Evolutionary conservation across 129 eudicot genomes (phyloP).

Genomic region (Pseudognaphalium luteoalbum): DNA sequence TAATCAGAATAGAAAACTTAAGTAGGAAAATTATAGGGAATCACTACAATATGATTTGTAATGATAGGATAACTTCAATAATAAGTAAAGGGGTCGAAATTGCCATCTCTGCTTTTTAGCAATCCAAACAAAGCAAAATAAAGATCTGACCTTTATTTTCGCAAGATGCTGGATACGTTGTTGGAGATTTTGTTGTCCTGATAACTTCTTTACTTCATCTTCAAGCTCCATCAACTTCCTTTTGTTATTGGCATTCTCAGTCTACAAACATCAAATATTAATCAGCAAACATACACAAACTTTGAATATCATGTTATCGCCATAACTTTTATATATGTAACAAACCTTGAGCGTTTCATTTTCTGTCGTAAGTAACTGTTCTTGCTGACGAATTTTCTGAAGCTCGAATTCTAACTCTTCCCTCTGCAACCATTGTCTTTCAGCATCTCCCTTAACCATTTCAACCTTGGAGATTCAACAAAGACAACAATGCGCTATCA

Average conservation of each 20-base stretch:
- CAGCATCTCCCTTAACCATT: constrained; percentile 72
- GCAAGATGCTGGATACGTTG: constrained; percentile 86
- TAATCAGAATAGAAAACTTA: too few species aligned
- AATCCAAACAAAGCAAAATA: not conserved
- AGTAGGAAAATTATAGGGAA: too few species aligned
- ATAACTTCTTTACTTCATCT: constrained; percentile 63
- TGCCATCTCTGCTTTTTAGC: not conserved
- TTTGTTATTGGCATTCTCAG: constrained; percentile 55
- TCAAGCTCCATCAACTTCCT: constrained; percentile 58
- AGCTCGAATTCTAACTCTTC: constrained; percentile 82
- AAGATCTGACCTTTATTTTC: constrained; percentile 64
- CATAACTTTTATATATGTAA: not conserved
- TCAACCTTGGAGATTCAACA: constrained; percentile 50
- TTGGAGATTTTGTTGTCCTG: constrained; percentile 78
- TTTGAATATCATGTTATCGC: not conserved
- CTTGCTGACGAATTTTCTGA: constrained; percentile 49
- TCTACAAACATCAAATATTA: constrained; percentile 33
- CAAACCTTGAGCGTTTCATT: constrained; percentile 69
- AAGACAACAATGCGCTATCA: not conserved
- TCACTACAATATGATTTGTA: not conserved
- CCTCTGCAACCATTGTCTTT: constrained; percentile 66
- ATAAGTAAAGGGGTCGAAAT: not conserved
- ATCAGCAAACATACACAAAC: not conserved
- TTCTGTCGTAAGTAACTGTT: constrained; percentile 49
- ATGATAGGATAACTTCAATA: not conserved